These are phyloP conservation scores for Vachellia collinsii DNA, from an alignment of 306 rosid species.

Conservation along the genomic window DNA sequence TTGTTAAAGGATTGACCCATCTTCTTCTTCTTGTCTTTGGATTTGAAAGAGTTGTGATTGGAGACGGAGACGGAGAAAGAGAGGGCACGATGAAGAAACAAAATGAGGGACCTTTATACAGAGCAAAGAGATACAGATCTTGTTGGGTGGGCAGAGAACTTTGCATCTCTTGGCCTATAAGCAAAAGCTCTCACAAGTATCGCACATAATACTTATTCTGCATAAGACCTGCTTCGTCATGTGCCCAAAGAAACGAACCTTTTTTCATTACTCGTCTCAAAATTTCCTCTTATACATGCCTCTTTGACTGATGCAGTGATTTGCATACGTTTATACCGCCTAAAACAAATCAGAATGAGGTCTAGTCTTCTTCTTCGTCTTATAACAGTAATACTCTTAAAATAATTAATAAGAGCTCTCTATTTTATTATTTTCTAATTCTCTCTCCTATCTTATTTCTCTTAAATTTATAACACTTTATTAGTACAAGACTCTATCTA, in stretches of 20 bases:
- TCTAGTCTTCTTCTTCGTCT: too few relatives aligned
- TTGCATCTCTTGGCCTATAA: conserved; percentile 52
- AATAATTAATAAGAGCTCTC: too few relatives aligned
- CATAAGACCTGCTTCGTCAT: conserved; percentile 17
- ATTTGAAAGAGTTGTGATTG: conserved; percentile 11
- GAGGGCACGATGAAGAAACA: background rate
- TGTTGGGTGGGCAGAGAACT: conserved; percentile 48
- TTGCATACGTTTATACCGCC: background rate
- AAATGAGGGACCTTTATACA: conserved; percentile 27
- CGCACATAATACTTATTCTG: background rate
- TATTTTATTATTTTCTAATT: too few relatives aligned
- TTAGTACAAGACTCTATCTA: too few relatives aligned
- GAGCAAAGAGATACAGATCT: conserved; percentile 40
- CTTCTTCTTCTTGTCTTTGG: conserved; percentile 10
- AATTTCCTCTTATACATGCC: background rate
- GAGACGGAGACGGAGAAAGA: conserved; percentile 6
- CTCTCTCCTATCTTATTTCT: too few relatives aligned
- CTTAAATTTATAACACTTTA: too few relatives aligned
- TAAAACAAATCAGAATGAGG: background rate
- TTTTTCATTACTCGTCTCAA: background rate
- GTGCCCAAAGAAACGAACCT: conserved; percentile 44
- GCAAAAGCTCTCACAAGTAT: conserved; percentile 29
- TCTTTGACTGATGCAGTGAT: background rate
- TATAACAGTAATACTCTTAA: too few relatives aligned
- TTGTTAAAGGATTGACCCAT: conserved; percentile 52